These are phyloP conservation scores for Chlamydomonas asymmetrica DNA, from an alignment of 139 green algal genomes.

Conservation along the genomic window DNA sequence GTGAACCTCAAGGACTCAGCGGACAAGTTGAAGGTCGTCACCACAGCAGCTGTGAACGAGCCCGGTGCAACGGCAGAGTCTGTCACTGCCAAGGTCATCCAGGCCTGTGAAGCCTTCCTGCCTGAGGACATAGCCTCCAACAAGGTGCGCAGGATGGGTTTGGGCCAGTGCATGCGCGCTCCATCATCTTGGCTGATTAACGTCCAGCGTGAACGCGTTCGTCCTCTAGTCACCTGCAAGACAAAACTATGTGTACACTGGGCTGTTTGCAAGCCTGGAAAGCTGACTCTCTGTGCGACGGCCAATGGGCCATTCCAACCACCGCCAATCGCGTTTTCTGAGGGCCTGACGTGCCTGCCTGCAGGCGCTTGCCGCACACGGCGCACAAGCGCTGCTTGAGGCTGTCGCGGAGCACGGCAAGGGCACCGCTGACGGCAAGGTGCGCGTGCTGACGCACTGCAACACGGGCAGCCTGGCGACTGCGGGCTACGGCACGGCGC, in stretches of 20 bases:
- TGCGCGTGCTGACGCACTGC: conserved; percentile 94
- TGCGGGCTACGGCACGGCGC: conserved; percentile 87
- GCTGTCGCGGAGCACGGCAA: conserved; percentile 37
- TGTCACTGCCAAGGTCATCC: conserved; percentile 66
- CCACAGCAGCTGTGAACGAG: conserved; percentile 30
- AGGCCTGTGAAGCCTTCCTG: conserved; percentile 77
- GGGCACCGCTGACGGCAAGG: conserved; percentile 9
- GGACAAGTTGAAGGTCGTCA: conserved; percentile 58
- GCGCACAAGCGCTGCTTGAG: conserved; percentile 72
- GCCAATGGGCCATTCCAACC: too few relatives aligned
- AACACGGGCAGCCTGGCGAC: conserved; percentile 96
- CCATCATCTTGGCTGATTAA: too few relatives aligned
- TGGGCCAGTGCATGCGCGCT: too few relatives aligned
- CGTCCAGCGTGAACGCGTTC: too few relatives aligned
- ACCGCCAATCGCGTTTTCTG: too few relatives aligned
- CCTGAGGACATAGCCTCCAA: conserved; percentile 82
- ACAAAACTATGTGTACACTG: too few relatives aligned
- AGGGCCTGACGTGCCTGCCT: too few relatives aligned
- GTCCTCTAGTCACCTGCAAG: too few relatives aligned
- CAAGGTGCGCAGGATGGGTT: conserved; percentile 46
- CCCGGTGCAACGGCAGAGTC: conserved; percentile 39
- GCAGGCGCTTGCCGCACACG: conserved; percentile 78
- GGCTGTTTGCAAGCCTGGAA: too few relatives aligned
- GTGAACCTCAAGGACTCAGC: conserved; percentile 91
- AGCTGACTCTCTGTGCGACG: too few relatives aligned